Evolutionary conservation across 78 protist genomes (phyloP), one percentile per base, ranked within the genome.

Genomic region (Isochrysis galbana): DNA sequence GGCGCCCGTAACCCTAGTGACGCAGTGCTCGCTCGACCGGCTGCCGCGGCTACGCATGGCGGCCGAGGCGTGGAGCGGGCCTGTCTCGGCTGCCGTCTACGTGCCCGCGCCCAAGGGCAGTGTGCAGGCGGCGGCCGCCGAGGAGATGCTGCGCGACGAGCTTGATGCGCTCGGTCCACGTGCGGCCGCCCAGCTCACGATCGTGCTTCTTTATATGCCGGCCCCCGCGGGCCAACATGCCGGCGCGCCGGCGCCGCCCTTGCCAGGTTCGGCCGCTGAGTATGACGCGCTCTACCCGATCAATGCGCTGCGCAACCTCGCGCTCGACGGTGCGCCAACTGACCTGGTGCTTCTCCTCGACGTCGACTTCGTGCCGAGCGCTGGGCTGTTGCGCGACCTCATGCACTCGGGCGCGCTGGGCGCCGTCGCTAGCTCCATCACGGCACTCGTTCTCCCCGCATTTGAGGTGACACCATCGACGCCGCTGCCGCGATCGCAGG

Each of bases 1-100:
- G 44, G 5, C 80, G 61, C 61, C 29, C 47, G 46, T 91, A 41
- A 80, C 84, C 44, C 78, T 91, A 19, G 61, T 41, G 67, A 91
- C 93, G 39, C 93, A 91, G 82, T 82, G 93, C 44, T 74, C 88
- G n/a, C 7, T 80, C 72, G 93, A 91, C 89, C 22, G 93, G 41
- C 80, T 91, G n/a, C 34, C 34, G 42, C n/a, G 89, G n/a, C 86
- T 91, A 38, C 7, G 0, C 25, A 86, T 51, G 7, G 55, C 11
- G 78, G 54, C 48, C 21, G 21, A 5, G 4, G 42, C 55, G 48
- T 91, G 93, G 93, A 32, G 46, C 22, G 93, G 93, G 14, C 84
- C 90, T 1, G 32, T 51, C 32, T 80, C 90, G 11, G 89, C 23
- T 32, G 93, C 93, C 41, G 22, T 91, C 11, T 80, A 91, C 47